These are phyloP conservation scores for Emmonsiellopsis sp. DNA, from an alignment of 2,329 filamentous ascomycete genomes.

Conservation along the genomic window DNA sequence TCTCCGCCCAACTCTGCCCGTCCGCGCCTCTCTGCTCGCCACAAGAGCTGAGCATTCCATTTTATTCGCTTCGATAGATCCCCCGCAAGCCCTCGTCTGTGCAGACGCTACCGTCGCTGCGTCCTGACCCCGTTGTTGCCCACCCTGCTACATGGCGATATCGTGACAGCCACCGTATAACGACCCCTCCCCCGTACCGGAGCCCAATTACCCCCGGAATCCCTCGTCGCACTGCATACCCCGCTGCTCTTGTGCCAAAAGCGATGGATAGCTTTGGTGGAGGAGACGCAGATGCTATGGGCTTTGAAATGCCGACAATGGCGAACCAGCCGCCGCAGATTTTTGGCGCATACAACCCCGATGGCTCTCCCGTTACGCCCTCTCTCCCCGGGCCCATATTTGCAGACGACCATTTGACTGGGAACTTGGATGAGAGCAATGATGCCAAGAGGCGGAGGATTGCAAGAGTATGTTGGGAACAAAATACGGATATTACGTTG, in stretches of 20 bases:
- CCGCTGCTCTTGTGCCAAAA: background rate
- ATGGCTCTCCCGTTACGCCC: constrained; percentile 50
- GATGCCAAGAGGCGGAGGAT: constrained; percentile 86
- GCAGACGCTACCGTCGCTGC: too few relatives aligned
- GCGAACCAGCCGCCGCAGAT: constrained; percentile 57
- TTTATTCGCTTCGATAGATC: too few relatives aligned
- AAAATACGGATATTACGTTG: background rate
- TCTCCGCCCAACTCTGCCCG: too few relatives aligned
- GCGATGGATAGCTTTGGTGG: constrained; percentile 14
- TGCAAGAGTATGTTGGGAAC: constrained; percentile 56
- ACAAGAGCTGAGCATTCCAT: too few relatives aligned
- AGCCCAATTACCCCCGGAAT: background rate
- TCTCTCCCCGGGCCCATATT: constrained; percentile 33
- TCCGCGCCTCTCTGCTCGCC: too few relatives aligned
- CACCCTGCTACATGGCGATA: too few relatives aligned
- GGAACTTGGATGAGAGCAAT: constrained; percentile 46
- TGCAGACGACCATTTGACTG: constrained; percentile 35
- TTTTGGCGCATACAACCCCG: constrained; percentile 53
- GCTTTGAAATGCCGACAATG: constrained; percentile 44
- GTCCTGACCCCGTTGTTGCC: too few relatives aligned
- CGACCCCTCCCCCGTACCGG: too few relatives aligned
- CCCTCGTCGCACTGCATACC: background rate
- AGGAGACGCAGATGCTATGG: constrained; percentile 28
- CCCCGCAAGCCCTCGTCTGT: too few relatives aligned
- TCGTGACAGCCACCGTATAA: too few relatives aligned